Percentiles rank a stretch among this genome's conserved stretches.
Conservation (phyloP, 2,329 filamentous ascomycete genomes). For the Lecanosticta acicola region DNA sequence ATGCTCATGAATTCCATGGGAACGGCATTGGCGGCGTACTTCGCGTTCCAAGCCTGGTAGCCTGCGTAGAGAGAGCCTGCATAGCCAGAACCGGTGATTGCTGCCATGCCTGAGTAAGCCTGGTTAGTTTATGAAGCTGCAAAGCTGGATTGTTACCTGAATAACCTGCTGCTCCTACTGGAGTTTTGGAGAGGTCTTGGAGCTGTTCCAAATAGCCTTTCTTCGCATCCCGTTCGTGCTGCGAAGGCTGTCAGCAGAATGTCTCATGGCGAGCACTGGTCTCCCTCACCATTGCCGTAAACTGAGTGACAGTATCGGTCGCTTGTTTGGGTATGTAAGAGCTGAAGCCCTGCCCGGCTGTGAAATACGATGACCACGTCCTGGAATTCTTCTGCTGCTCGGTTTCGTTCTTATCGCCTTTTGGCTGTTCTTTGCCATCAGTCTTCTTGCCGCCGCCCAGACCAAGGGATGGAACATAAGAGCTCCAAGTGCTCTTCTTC, state of each 20-base stretch:
- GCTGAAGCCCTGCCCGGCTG: constrained; percentile 44
- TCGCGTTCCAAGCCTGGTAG: constrained; percentile 43
- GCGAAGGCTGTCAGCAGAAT: no score
- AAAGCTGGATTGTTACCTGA: constrained; percentile 11
- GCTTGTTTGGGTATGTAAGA: constrained; percentile 44
- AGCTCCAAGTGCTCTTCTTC: constrained; percentile 30
- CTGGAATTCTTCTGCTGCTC: constrained; percentile 33
- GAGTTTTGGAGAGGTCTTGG: constrained; percentile 47
- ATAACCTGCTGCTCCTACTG: constrained; percentile 44
- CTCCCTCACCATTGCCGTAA: constrained; percentile 37
- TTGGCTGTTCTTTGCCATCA: constrained; percentile 9
- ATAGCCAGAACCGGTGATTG: constrained; percentile 43
- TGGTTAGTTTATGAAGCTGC: constrained; percentile 21
- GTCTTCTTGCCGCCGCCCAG: constrained; percentile 21
- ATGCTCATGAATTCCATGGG: constrained; percentile 45
- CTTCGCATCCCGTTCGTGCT: constrained; percentile 42
- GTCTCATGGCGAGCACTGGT: no score
- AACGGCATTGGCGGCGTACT: constrained; percentile 31
- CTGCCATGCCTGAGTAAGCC: constrained; percentile 30
- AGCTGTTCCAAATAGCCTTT: constrained; percentile 48
- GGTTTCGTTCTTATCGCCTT: constrained; percentile 23
- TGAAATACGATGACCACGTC: constrained; percentile 45
- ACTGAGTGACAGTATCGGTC: constrained; percentile 37
- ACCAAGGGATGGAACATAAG: constrained; percentile 24
- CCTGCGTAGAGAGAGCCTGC: constrained; percentile 45